Evolutionary conservation across 257 asterid species (phyloP), one percentile per base, ranked within the genome.

Genomic region (Lavandula angustifolia): DNA sequence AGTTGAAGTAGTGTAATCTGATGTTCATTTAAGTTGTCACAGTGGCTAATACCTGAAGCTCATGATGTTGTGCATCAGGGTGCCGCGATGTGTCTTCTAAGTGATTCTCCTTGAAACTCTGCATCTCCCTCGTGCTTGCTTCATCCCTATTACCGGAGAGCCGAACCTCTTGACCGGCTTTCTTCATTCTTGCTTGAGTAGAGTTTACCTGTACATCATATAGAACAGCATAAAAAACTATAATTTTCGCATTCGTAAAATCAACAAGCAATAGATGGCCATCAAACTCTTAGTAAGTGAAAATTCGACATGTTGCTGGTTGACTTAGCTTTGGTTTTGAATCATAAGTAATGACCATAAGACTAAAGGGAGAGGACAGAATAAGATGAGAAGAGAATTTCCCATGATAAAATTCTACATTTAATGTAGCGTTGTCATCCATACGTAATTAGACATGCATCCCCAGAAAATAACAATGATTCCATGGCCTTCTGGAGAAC

Each of bases 121-220:
- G 76, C 64, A 72, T 76, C 79, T 81, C 89, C 1, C 72, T n/a
- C 17, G 66, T 56, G 52, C 44, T 43, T 63, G 70, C 71, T 52
- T 84, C 92, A 48, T 81, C 89, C 54, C 73, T 85, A 76, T 67
- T 76, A 34, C 53, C 32, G 58, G 54, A 53, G 58, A 58, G 22
- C 51, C 76, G 87, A 61, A 76, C 78, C 53, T 83, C 96, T 65
- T 73, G 82, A 66, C 79, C 79, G 64, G 54, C 78, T 71, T 79
- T 85, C 80, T 76, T 84, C 5, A n/a, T 68, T 66, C 86, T 81
- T 22, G 66, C 46, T 51, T 81, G 89, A 62, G 75, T 72, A 66
- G 80, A 64, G 62, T 86, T 86, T 32, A 75, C 75, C 96, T 84
- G 76, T 33, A 47, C 9, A 32, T 59, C 5, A 58, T 31, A 49